Conservation (phyloP, 345 rosid genomes). For the Bretschneidera sinensis region DNA sequence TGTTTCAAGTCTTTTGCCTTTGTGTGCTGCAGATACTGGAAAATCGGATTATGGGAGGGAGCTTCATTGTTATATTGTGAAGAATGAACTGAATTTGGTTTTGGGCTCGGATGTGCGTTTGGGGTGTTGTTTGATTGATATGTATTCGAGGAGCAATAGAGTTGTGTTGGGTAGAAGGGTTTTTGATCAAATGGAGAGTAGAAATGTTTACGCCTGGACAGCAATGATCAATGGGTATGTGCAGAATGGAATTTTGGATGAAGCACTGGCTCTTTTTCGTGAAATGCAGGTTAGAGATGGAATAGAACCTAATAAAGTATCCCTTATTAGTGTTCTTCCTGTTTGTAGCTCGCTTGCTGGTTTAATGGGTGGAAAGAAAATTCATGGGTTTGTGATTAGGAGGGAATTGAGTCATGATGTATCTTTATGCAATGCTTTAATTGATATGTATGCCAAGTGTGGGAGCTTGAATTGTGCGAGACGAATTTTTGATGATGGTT, state of each 20-base stretch:
- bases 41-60: slow-evolving; percentile 44
- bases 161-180: slow-evolving; percentile 29
- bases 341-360: slow-evolving; percentile 44
- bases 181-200: slow-evolving; percentile 37
- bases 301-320: slow-evolving; percentile 47
- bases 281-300: slow-evolving; percentile 45
- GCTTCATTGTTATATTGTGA: slow-evolving; percentile 49
- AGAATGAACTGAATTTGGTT: slow-evolving; percentile 28
- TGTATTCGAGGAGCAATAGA: slow-evolving; percentile 43
- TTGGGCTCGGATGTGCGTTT: slow-evolving; percentile 39
- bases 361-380: slow-evolving; percentile 45
- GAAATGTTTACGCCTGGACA: slow-evolving; percentile 60
- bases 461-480: slow-evolving; percentile 54
- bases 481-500: slow-evolving; percentile 36
- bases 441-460: slow-evolving; percentile 58
- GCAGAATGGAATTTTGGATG: slow-evolving; percentile 37
- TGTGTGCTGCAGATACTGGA: slow-evolving; percentile 24
- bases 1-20: slow-evolving; percentile 44
- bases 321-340: slow-evolving; percentile 60
- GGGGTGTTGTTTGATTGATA: slow-evolving; percentile 58
- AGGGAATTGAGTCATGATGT: slow-evolving; percentile 28
- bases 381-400: slow-evolving; percentile 57
- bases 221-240: slow-evolving; percentile 60
- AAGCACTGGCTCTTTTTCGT: slow-evolving; percentile 44
- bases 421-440: slow-evolving; percentile 54